These are phyloP conservation scores for Lactarius vividus DNA, from an alignment of 768 basidiomycete species.

Conservation along the genomic window DNA sequence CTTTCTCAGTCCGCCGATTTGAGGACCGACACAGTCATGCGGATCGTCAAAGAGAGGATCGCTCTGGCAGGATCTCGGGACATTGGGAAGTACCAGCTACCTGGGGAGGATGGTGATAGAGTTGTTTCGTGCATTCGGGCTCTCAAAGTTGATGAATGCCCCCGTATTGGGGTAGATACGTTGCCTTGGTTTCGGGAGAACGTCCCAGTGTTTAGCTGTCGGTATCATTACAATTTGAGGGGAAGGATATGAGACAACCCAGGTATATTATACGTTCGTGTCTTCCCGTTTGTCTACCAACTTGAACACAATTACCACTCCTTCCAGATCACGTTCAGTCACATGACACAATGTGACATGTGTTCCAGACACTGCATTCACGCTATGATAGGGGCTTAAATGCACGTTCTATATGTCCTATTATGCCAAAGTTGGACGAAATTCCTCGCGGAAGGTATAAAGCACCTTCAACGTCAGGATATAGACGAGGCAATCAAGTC, in stretches of 20 bases:
- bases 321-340: no score
- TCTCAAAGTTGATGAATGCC: slow-evolving; percentile 24
- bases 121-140: slow-evolving; percentile 13
- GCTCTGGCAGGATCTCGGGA: slow-evolving; percentile 7
- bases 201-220: slow-evolving; percentile 24
- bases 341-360: no score
- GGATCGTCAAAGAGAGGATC: slow-evolving; percentile 22
- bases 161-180: slow-evolving; percentile 22
- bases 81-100: slow-evolving; percentile 12
- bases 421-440: no score
- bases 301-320: no score
- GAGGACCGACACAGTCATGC: slow-evolving; percentile 22
- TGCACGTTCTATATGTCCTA: no score
- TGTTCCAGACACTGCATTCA: no score
- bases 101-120: slow-evolving; percentile 3
- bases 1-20: slow-evolving; percentile 19
- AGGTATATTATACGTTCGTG: no score
- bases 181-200: slow-evolving; percentile 26
- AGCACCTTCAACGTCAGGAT: no score
- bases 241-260: slow-evolving; percentile 13
- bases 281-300: not conserved
- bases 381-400: no score
- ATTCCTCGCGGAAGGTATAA: no score
- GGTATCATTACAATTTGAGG: slow-evolving; percentile 4
- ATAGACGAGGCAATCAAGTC: no score